Evolutionary conservation across 768 basidiomycete species (phyloP), one percentile per base, ranked within the genome.

Genomic region (Lanmaoa pseudosensibilis): DNA sequence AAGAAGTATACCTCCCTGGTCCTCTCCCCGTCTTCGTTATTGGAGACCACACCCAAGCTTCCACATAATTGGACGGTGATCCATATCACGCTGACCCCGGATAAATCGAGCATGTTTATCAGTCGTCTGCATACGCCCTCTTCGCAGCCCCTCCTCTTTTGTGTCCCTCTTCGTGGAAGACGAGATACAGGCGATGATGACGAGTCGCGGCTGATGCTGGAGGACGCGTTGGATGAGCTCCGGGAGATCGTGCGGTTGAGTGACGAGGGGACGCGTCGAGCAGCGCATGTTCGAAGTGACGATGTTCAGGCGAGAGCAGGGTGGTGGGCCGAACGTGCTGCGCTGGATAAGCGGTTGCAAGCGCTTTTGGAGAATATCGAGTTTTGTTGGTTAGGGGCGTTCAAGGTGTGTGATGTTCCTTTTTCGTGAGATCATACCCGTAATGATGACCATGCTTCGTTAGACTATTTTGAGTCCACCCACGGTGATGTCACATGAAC

Each of bases 351-450:
- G 46, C 81, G 93, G 23, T 69, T 99, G 65, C 77, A 83, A 54
- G 83, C 84, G 32, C 72, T 99, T 7, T 69, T 97, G 34, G 83
- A 84, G 60, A 92, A 87, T 60, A 86, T 99, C 43, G 97, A 98
- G 69, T 94, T 91, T 63, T 94, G 90, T 66, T 98, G 97, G 97
- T 78, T 99, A 3, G 96, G 97, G 1, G 94, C 89, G 21, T 98
- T 97, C 83, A 98, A 98, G 85, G 95, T 94, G 48, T 34, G 78
- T 64, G 4, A 21, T 53, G 10, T 55, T 16, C 34, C 19, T 4
- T 37, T 46, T 5, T 16, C n/a, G 16, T n/a, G 38, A 13, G 27
- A 27, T 55, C 3, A 16, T 32, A 18, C 38, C 19, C 5, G 40
- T 44, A 2, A 18, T 45, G 51, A 50, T 37, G 49, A 1, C 27